Base-by-base conservation (phyloP, 768 basidiomycete genomes). In the Pleurotus sapidus region DNA sequence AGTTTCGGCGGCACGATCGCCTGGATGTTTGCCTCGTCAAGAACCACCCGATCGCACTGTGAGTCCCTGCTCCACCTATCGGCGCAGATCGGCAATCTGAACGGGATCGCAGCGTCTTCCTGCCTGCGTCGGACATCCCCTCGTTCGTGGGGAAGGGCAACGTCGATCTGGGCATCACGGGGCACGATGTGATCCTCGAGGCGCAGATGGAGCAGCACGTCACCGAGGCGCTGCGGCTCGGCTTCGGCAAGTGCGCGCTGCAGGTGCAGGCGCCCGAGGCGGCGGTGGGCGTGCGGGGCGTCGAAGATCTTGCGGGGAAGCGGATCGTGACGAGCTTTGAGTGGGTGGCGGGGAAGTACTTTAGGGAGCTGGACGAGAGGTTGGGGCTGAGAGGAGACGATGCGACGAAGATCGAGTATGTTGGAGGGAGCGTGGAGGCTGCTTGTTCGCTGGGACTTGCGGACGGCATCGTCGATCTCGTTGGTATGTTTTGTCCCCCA, bases 91-190 rank as follows among this genome's bases (percentile, higher is more conserved):
- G 24, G 46, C 45, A 11, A 27, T 45, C 50, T 49, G 46, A 53
- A 34, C 9, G 30, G 30, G 30, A 15, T 18, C 12, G 20, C 69
- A 98, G 96, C 5, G 89, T 99, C 20, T 98, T 99, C 74, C 88
- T 98, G 20, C 95, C 97, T 20, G 97, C 97, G 1, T 80, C 90
- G 4, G 97, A 99, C 67, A 99, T 99, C 61, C 95, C 97, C 8
- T 96, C 95, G 25, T 99, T 98, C 72, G 97, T 99, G 46, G 97
- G 95, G 43, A 95, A 96, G 69, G 97, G 97, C 49, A 90, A 95
- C 67, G 91, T 99, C 66, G 92, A 98, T 64, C 80, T 99, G 45
- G 97, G 97, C 5, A 97, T 99, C 64, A 98, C 97, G 7, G 97
- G 97, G 3, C 95, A 98, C 74, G 97, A 99, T 76, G 92, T 97